Conservation (phyloP, 2,329 filamentous ascomycete species). For the Exophiala spinifera region DNA sequence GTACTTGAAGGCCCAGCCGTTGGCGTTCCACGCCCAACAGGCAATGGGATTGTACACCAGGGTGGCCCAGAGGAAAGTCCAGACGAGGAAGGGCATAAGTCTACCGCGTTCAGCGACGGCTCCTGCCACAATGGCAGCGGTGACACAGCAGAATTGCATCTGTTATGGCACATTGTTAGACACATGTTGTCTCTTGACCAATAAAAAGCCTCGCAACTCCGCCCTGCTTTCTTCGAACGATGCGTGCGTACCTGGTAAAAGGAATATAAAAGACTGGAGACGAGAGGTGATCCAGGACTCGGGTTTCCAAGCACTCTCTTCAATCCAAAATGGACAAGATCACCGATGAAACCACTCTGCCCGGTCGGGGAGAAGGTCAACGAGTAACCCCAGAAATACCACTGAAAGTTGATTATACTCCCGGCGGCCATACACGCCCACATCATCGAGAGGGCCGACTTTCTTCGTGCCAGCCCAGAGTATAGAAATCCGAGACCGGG, state of each 20-base stretch:
- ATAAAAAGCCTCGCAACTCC: too few species aligned
- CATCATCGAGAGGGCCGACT: constrained; percentile 94
- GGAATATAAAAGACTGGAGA: constrained; percentile 85
- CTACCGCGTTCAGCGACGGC: constrained; percentile 92
- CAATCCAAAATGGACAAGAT: constrained; percentile 84
- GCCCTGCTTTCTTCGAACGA: too few species aligned
- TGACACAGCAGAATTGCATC: constrained; percentile 97
- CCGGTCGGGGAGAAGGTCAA: constrained; percentile 81
- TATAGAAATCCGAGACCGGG: constrained; percentile 97
- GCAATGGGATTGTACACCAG: constrained; percentile 95
- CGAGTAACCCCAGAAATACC: constrained; percentile 99
- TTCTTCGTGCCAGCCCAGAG: constrained; percentile 93
- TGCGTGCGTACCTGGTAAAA: constrained; percentile 77
- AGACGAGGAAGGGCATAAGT: constrained; percentile 89
- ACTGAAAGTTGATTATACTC: constrained; percentile 91
- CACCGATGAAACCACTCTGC: constrained; percentile 86
- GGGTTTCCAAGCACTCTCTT: constrained; percentile 77
- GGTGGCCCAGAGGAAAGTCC: constrained; percentile 93
- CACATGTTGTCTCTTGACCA: neutral
- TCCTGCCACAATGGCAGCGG: constrained; percentile 84
- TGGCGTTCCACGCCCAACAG: constrained; percentile 94
- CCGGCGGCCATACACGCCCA: constrained; percentile 96
- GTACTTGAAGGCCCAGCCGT: constrained; percentile 88
- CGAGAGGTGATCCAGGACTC: constrained; percentile 82
- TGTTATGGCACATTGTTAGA: constrained; percentile 37